These are phyloP conservation scores for Phylloporus arenicola DNA, from an alignment of 768 basidiomycete species.

Conservation along the genomic window DNA sequence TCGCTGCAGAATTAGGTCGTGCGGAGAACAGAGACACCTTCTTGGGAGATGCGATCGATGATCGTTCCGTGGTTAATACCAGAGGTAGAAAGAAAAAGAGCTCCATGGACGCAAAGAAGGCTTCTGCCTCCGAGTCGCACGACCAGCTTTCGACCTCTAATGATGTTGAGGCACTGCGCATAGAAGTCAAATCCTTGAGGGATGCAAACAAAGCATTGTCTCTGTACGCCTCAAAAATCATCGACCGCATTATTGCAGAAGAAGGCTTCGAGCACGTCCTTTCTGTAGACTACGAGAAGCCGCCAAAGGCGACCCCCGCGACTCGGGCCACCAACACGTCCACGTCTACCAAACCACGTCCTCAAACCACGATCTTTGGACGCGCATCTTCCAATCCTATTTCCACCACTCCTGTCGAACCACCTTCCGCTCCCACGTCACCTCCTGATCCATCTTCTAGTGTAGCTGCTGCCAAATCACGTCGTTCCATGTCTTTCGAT, in stretches of 20 bases:
- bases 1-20: slow-evolving; percentile 87
- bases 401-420: slow-evolving; percentile 29
- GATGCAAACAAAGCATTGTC: slow-evolving; percentile 96
- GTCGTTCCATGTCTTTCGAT: slow-evolving; percentile 79
- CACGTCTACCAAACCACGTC: slow-evolving; percentile 42
- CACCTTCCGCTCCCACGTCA: slow-evolving; percentile 18
- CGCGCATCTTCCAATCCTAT: slow-evolving; percentile 34
- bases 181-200: slow-evolving; percentile 86
- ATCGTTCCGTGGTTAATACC: slow-evolving; percentile 39
- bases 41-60: slow-evolving; percentile 49
- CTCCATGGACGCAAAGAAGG: slow-evolving; percentile 27
- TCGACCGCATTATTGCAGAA: slow-evolving; percentile 93
- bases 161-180: slow-evolving; percentile 71
- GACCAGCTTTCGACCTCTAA: slow-evolving; percentile 42
- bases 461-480: slow-evolving; percentile 35
- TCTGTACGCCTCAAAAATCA: slow-evolving; percentile 94
- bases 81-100: slow-evolving; percentile 44
- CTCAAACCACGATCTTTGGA: slow-evolving; percentile 56
- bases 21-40: slow-evolving; percentile 85
- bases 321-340: slow-evolving; percentile 18
- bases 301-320: slow-evolving; percentile 40
- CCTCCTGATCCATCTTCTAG: slow-evolving; percentile 20
- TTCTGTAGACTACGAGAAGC: slow-evolving; percentile 82
- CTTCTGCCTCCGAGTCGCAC: slow-evolving; percentile 34
- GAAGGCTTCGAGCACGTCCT: slow-evolving; percentile 97